Base-by-base conservation (phyloP, 2,329 filamentous ascomycete species). In the Botryosphaeria agaves region DNA sequence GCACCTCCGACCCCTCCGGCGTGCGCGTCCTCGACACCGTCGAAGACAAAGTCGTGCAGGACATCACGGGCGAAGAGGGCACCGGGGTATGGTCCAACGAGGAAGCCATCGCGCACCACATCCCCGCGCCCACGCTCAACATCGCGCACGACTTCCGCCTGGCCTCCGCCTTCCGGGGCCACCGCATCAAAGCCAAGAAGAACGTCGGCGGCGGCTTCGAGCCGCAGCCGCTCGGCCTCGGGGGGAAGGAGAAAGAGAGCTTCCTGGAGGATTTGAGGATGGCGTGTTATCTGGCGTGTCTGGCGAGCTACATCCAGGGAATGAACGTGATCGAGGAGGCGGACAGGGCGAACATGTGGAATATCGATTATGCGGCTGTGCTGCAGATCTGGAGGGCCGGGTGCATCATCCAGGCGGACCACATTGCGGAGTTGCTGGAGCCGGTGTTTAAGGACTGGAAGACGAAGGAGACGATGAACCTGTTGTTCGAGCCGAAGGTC, bases 1-100 rank as follows among this genome's bases (percentile, higher is more conserved):
- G 56, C 23, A 63, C 59, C 7, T 62, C 64, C 37, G 54, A 57
- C 1, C 46, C 56, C 15, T 42, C 41, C 3, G 7, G 34, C n/a
- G 14, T 31, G 30, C 62, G 67, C 20, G 64, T 79, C 0, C 57
- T 81, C 2, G 63, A 66, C 17, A 58, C 68, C 14, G 64, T 80
- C 2, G 62, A 72, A 31, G 76, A 80, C 48, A 78, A 78, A 44
- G 74, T 81, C 1, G 73, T 79, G 0, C 74, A 81, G 48, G 74
- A 79, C 38, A 64, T 69, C 14, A 70, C 73, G 18, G 62, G 67
- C 30, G 67, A 69, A 24, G 75, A 80, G 46, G 73, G 75, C 0
- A 81, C 75, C 0, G 69, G 72, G 0, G 62, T 69, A 28, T 80
- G 72, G 75, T 66, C 67, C 4, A 66, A 72, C 37, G 64, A 64